Evolutionary conservation across 495 filamentous ascomycete species (phyloP), one percentile per base, ranked within the genome.

Genomic region (Lophiotrema nucula): DNA sequence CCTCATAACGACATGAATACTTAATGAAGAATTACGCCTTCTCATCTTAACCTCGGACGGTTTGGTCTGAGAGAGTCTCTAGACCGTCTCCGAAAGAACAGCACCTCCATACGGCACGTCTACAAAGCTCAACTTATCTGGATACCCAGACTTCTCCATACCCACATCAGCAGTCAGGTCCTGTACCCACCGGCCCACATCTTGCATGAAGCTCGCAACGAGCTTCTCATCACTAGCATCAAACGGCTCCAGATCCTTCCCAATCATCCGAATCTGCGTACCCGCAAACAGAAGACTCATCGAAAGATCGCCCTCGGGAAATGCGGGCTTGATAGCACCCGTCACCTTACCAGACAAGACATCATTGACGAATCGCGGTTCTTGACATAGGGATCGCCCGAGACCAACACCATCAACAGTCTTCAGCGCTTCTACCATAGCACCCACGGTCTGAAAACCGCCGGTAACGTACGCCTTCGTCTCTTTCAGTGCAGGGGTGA

Each of bases 381-480:
- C 64, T 21, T 50, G 48, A 46, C 44, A 44, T 5, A 60, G 5
- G 0, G 65, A 57, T 13, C 65, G 31, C 12, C 37, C 65, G 27
- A 67, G 25, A 8, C 65, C 65, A 19, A 67, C 33, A 11, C 60
- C 61, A 44, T 67, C 61, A 12, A 62, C 49, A 2, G 53, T 60
- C 2, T 33, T 58, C 22, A 84, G 61, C 13, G 81, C 83, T 25
- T 79, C 70, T 26, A 82, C 79, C 83, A 88, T 86, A 2, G 73
- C 85, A n/a, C 74, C 73, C 0, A 75, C 81, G 1, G 83, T 80
- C 60, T 77, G 73, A 55, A 88, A 74, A 2, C 84, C 83, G 15
- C 85, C 85, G 2, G 84, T 87, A 48, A 87, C 71, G 56, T 81
- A 86, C 1, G 72, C 72, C 63, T 77, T 81, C 12, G 80, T 81